Base-by-base conservation (phyloP, 495 filamentous ascomycete species). In the Delitschia confertaspora region DNA sequence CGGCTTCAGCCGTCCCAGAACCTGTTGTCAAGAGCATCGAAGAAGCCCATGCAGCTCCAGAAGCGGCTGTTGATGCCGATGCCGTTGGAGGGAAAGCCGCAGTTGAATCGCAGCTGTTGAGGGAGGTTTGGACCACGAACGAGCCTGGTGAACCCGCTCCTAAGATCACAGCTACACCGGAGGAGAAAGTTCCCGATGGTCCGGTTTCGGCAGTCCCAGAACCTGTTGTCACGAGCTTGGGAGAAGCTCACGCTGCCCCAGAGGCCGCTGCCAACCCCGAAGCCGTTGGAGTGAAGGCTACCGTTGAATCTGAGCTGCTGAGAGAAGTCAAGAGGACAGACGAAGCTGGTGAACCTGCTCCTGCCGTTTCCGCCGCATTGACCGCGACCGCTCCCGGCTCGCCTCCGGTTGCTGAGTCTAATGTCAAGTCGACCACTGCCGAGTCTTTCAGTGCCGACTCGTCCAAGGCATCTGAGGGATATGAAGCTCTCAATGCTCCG, bases 41-140 rank as follows among this genome's bases (percentile, higher is more conserved):
- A 51, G 69, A 74, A 57, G 79, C 79, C 9, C 44, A 73, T 19
- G 61, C 62, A 14, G 63, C 63, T 7, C 71, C 82, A 4, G 81
- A 82, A 55, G 81, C 80, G 11, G 73, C 75, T 47, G 73, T 60
- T 9, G 64, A 47, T 24, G 59, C 72, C 11, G 70, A 71, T 30
- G 76, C 75, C 3, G 82, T 91, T 6, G 72, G 75, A 42, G 83
- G 88, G 59, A 93, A 93, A 75, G 77, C 75, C 59, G 78, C 72
- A 13, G 67, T 85, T 23, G 86, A 89, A 64, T 54, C 37, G 3
- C 46, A 55, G 24, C 33, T 55, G 27, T 38, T 55, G 39, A 45
- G 47, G 20, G 52, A 45, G 42, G 38, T 55, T 17, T 33, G 47
- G 41, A 55, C 42, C 30, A 42, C 46, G 13, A n/a, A 42, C 8